phyloP scores from a whole-genome alignment of 371 early-diverging fungal genomes.

The Dichotomocladium elegans region DNA sequence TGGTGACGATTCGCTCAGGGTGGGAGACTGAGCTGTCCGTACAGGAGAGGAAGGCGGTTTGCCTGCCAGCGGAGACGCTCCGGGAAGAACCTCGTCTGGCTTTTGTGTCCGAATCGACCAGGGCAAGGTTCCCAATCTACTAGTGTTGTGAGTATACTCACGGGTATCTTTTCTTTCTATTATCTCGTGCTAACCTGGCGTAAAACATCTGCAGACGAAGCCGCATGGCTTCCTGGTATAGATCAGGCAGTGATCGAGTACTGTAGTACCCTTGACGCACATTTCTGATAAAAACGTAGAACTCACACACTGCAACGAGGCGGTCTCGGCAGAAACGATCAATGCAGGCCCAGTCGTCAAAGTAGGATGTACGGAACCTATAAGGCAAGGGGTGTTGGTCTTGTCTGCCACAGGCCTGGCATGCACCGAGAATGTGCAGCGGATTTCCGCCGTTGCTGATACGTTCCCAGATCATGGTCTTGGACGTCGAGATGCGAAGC shows the following conservation, averaged over 20 bases:
- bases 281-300: slow-evolving; percentile 88
- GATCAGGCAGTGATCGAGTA: slow-evolving; percentile 66
- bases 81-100: slow-evolving; percentile 8
- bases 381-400: slow-evolving; percentile 62
- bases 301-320: slow-evolving; percentile 88
- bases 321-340: slow-evolving; percentile 89
- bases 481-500: slow-evolving; percentile 52
- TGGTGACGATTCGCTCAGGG: slow-evolving; percentile 23
- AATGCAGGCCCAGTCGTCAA: slow-evolving; percentile 84
- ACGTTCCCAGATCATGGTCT: slow-evolving; percentile 66
- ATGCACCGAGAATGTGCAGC: slow-evolving; percentile 54
- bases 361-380: slow-evolving; percentile 75
- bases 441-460: slow-evolving; percentile 43
- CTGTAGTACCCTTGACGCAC: slow-evolving; percentile 82
- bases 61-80: slow-evolving; percentile 14
- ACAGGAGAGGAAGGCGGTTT: slow-evolving; percentile 8
- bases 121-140: slow-evolving; percentile 47
- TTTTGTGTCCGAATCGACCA: slow-evolving; percentile 31
- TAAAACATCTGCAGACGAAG: slow-evolving; percentile 90
- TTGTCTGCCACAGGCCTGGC: slow-evolving; percentile 83
- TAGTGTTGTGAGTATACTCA: not conserved
- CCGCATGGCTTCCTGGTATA: slow-evolving; percentile 78
- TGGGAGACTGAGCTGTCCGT: slow-evolving; percentile 17
- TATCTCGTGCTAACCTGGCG: slow-evolving; percentile 33
- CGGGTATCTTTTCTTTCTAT: not conserved